Evolutionary conservation across 1,139 yeast species (phyloP).

Genomic region (Blastobotrys aristatus): DNA sequence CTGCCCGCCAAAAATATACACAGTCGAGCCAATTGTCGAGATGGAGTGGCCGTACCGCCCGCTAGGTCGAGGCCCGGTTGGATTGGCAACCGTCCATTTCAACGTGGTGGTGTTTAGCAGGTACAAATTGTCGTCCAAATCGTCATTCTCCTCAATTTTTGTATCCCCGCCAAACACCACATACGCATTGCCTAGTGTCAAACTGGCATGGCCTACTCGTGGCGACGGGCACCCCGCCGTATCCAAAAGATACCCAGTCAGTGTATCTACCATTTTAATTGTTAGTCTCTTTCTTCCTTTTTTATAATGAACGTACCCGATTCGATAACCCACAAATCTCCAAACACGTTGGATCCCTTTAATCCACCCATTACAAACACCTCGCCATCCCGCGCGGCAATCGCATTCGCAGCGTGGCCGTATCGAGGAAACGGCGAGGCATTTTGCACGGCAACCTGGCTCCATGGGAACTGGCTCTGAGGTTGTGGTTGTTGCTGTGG

Average conservation of each 20-base stretch:
- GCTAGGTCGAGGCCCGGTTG: constrained; percentile 74
- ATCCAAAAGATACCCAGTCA: constrained; percentile 60
- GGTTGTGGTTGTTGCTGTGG: constrained; percentile 4
- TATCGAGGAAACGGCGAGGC: constrained; percentile 88
- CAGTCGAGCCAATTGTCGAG: constrained; percentile 61
- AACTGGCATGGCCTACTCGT: constrained; percentile 92
- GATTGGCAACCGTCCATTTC: constrained; percentile 87
- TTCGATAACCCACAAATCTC: constrained; percentile 78
- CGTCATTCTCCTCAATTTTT: constrained; percentile 67
- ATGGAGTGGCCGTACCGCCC: constrained; percentile 94
- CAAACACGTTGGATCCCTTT: constrained; percentile 86
- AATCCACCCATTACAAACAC: constrained; percentile 92
- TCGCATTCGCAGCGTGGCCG: constrained; percentile 78
- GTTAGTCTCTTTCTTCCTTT: constrained; percentile 21
- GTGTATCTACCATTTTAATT: constrained; percentile 26
- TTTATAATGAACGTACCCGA: constrained; percentile 28
- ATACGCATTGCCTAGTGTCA: constrained; percentile 90
- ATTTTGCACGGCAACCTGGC: constrained; percentile 58
- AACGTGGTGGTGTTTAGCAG: constrained; percentile 83
- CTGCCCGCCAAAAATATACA: constrained; percentile 94
- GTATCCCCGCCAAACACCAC: constrained; percentile 97
- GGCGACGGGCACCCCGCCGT: constrained; percentile 83
- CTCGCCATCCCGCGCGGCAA: constrained; percentile 72
- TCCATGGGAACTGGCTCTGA: constrained; percentile 57
- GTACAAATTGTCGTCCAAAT: constrained; percentile 83